Base-by-base conservation (phyloP, 202 grass and related monocot genomes). In the Bolboschoenoplectus hybrid region DNA sequence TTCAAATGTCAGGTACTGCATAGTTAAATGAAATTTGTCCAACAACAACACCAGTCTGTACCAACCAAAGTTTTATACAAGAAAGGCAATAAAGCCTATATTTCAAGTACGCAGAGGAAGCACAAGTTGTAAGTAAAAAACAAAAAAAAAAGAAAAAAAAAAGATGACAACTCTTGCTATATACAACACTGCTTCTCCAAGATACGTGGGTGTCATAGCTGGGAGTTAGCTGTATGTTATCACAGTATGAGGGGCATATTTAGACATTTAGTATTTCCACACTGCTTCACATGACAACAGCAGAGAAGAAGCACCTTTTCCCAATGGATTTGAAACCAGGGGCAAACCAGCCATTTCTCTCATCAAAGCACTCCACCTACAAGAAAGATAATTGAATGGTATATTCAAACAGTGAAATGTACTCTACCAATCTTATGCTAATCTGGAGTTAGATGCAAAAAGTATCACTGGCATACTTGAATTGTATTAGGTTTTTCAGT, bases 361-460 rank as follows among this genome's bases (percentile, higher is more conserved):
- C 55, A 13, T 63, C 87, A 82, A 89, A 98, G 66, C 88, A 92
- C 71, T 98, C 93, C 88, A 98, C 91, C 95, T 98, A 57, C 61
- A 78, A 66, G 64, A 43, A 79, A 13, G 47, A 19, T 60, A n/a
- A 60, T 35, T 34, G 13, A 60, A 60, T 61, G 19, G 9, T 36
- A 36, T 76, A 51, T 52, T 76, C 45, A 53, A 53, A 36, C 10
- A 53, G 35, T 35, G 49, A 53, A 76, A 53, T 53, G 26, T 7
- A 14, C 26, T 53, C 11, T 10, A 34, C 26, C 26, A 55, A 76
- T 35, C 11, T 53, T 76, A 38, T 76, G 36, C 47, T 44, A 17
- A 14, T 34, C 72, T 13, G 9, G 72, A 75, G 3, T 75, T 16
- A 14, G 20, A 52, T 75, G 72, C 71, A 74, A 46, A 74, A 10